Evolutionary conservation across 148 eudicot species (phyloP).

Genomic region (Linanthus parryae): DNA sequence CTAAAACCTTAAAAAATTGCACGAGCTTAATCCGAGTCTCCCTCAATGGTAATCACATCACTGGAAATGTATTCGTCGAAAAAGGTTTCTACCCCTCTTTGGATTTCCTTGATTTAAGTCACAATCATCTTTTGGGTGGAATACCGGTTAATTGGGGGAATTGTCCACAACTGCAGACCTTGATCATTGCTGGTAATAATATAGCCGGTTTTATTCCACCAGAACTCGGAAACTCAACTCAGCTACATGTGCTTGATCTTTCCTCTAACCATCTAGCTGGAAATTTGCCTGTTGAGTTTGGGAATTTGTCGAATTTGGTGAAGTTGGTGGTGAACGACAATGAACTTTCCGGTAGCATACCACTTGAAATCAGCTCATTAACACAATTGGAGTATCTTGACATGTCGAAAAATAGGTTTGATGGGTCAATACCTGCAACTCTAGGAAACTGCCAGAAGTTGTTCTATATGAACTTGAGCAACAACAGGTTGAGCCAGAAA

Average conservation of each 20-base stretch:
- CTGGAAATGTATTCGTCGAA: constrained; percentile 18
- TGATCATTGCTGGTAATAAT: constrained; percentile 15
- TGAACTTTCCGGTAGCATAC: constrained; percentile 25
- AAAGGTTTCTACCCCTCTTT: constrained; percentile 27
- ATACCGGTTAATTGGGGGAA: constrained; percentile 22
- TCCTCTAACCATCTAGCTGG: constrained; percentile 35
- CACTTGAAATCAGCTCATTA: constrained; percentile 24
- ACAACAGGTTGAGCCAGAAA: constrained; percentile 20
- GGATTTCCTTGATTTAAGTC: constrained; percentile 15
- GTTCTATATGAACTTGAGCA: constrained; percentile 23
- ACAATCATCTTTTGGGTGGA: constrained; percentile 26
- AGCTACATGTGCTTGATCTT: constrained; percentile 24
- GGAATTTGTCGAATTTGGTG: constrained; percentile 19
- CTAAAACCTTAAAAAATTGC: constrained; percentile 24
- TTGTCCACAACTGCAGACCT: constrained; percentile 14
- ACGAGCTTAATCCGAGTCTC: constrained; percentile 14
- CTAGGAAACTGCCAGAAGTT: constrained; percentile 25
- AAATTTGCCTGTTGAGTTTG: constrained; percentile 28
- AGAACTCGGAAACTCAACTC: constrained; percentile 22
- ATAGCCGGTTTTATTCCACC: constrained; percentile 14
- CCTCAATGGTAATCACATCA: constrained; percentile 24
- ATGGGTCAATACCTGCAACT: constrained; percentile 28
- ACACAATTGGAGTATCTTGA: constrained; percentile 23
- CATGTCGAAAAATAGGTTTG: constrained; percentile 24
- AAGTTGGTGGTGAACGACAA: constrained; percentile 24